phyloP scores from a whole-genome alignment of 768 basidiomycete species.

The Suillus ampliporus region DNA sequence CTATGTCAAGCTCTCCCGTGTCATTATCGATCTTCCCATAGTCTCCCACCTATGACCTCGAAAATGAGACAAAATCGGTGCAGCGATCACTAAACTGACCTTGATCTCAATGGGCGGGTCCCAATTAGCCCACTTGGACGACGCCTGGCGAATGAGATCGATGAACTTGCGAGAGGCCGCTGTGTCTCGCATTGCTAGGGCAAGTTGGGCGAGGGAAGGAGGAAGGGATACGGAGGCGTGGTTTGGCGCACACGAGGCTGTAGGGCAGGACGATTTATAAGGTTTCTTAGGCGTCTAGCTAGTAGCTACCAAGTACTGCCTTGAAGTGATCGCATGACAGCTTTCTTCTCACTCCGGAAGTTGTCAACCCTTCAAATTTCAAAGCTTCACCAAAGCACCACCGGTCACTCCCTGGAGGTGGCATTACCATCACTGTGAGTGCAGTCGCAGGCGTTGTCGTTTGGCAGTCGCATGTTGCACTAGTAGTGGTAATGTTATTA shows the following conservation, averaged over 20 bases:
- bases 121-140: slow-evolving; percentile 47
- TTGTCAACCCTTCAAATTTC: background rate
- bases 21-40: slow-evolving; percentile 36
- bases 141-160: slow-evolving; percentile 37
- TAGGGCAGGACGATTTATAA: background rate
- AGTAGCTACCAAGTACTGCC: slow-evolving; percentile 13
- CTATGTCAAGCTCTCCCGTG: slow-evolving; percentile 35
- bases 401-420: slow-evolving; percentile 19
- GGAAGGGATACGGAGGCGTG: background rate
- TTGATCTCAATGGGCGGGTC: slow-evolving; percentile 40
- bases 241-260: background rate
- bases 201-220: background rate
- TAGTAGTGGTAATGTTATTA: too few species aligned
- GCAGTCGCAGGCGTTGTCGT: slow-evolving; percentile 20
- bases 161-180: slow-evolving; percentile 36
- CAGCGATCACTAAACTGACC: slow-evolving; percentile 24
- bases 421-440: slow-evolving; percentile 26
- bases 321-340: background rate
- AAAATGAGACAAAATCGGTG: background rate
- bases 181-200: slow-evolving; percentile 11
- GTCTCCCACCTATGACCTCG: slow-evolving; percentile 36
- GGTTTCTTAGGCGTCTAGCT: background rate
- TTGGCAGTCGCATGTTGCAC: too few species aligned
- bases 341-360: background rate
- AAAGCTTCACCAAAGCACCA: slow-evolving; percentile 28